These are phyloP conservation scores for Boletus smithii DNA, from an alignment of 1,284 basidiomycete genomes.

Conservation along the genomic window DNA sequence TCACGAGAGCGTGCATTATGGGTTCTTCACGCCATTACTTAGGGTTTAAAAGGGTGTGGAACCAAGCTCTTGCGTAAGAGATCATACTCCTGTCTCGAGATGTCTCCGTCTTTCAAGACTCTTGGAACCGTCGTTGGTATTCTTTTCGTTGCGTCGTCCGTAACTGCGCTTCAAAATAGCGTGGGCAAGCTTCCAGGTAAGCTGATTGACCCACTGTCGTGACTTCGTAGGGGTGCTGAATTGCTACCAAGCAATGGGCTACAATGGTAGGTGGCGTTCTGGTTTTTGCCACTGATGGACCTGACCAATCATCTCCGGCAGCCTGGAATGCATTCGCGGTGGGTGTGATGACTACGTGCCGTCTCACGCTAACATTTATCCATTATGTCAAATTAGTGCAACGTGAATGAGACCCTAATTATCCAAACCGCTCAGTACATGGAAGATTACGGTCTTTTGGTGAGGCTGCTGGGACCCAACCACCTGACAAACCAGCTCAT, in stretches of 20 bases:
- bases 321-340: slow-evolving; percentile 30
- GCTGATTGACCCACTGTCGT: neutral
- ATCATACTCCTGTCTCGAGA: slow-evolving; percentile 2
- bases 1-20: slow-evolving; percentile 1
- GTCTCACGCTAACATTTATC: neutral
- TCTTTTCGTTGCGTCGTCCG: slow-evolving; percentile 15
- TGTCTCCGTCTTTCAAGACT: slow-evolving; percentile 14
- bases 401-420: slow-evolving; percentile 44
- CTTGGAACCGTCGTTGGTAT: slow-evolving; percentile 11
- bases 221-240: slow-evolving; percentile 8
- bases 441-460: slow-evolving; percentile 46
- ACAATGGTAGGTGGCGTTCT: slow-evolving; percentile 25
- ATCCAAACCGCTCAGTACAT: slow-evolving; percentile 48
- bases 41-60: slow-evolving; percentile 9
- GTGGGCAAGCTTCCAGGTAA: slow-evolving; percentile 34
- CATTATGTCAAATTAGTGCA: slow-evolving; percentile 16
- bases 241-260: slow-evolving; percentile 27
- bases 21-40: neutral
- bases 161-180: slow-evolving; percentile 27
- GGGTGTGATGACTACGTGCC: neutral
- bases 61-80: neutral
- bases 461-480: slow-evolving; percentile 18
- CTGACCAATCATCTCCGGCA: slow-evolving; percentile 7
- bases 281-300: neutral
- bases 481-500: neutral